These are phyloP conservation scores for Fraxinus angustifolia DNA, from an alignment of 305 asterid genomes.

Conservation along the genomic window DNA sequence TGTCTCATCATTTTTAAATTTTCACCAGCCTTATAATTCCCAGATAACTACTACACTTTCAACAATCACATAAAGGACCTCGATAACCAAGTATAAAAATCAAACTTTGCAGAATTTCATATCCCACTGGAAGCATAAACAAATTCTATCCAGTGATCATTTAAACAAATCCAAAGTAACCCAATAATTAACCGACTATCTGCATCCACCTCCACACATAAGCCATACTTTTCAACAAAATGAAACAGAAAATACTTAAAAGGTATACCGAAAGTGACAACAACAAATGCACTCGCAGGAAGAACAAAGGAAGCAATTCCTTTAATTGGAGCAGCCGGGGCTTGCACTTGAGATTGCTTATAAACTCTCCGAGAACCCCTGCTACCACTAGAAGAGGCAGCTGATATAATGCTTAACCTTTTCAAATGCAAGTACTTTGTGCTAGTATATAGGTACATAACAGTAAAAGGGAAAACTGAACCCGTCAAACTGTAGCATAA, in stretches of 20 bases:
- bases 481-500: constrained; percentile 26
- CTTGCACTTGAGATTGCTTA: constrained; percentile 55
- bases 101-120: background rate
- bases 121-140: background rate
- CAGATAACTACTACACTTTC: background rate
- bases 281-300: constrained; percentile 69
- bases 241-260: background rate
- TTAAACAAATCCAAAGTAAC: background rate
- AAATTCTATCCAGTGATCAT: background rate
- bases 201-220: constrained; percentile 8
- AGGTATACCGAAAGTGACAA: constrained; percentile 64
- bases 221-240: constrained; percentile 19
- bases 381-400: constrained; percentile 40
- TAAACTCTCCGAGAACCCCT: constrained; percentile 54
- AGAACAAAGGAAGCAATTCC: constrained; percentile 48
- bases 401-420: constrained; percentile 33
- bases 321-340: constrained; percentile 44
- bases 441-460: constrained; percentile 27
- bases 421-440: constrained; percentile 27
- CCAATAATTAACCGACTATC: background rate
- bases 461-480: constrained; percentile 28
- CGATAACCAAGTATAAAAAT: background rate
- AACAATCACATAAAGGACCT: background rate
- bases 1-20: background rate
- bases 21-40: background rate